Conservation (phyloP, 2,329 filamentous ascomycete species). For the Calycina marina region DNA sequence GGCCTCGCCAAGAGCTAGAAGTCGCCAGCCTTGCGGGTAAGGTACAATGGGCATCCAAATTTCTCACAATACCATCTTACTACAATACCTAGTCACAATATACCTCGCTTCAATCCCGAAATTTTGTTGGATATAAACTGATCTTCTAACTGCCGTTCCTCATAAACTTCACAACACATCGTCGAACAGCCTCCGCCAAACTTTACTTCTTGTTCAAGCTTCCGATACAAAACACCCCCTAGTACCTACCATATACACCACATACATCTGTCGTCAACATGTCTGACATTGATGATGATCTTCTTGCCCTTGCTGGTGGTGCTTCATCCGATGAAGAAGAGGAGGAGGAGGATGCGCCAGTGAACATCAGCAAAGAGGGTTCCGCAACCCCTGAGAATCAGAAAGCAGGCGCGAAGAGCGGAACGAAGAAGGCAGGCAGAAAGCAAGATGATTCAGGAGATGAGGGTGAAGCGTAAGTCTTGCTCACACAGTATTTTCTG, state of each 20-base stretch:
- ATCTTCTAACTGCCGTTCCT: not conserved
- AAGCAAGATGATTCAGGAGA: conserved; percentile 52
- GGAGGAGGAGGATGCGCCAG: conserved; percentile 33
- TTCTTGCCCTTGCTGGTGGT: conserved; percentile 81
- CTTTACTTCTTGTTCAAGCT: too few relatives aligned
- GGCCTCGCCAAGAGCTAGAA: too few relatives aligned
- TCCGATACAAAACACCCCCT: too few relatives aligned
- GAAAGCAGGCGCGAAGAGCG: conserved; percentile 30
- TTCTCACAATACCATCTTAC: too few relatives aligned
- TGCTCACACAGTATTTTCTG: not conserved
- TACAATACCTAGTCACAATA: too few relatives aligned
- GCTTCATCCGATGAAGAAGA: conserved; percentile 38
- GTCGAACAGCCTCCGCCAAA: not conserved
- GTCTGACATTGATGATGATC: conserved; percentile 85
- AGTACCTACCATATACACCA: not conserved
- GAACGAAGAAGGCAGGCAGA: conserved; percentile 30
- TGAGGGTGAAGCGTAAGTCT: conserved; percentile 68
- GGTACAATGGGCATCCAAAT: too few relatives aligned
- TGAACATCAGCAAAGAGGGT: conserved; percentile 37
- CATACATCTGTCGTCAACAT: conserved; percentile 32
- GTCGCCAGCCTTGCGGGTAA: too few relatives aligned
- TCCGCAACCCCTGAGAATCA: conserved; percentile 36
- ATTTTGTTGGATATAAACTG: too few relatives aligned
- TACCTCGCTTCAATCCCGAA: too few relatives aligned
- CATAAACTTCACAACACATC: not conserved